Conservation (phyloP, 2,329 filamentous ascomycete species). For the Aureobasidium melanogenum region DNA sequence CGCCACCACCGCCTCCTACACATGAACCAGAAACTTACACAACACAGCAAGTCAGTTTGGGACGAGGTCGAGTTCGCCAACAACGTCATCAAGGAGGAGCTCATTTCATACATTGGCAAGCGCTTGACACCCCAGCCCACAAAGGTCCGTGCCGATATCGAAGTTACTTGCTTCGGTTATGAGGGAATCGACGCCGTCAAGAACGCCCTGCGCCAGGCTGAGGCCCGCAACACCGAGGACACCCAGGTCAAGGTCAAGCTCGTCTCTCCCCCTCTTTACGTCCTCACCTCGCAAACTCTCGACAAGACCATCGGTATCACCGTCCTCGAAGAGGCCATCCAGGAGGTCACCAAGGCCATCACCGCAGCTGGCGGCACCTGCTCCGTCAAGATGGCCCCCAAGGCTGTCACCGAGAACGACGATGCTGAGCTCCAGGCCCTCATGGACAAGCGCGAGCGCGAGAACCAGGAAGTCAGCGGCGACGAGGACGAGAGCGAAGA, state of each 20-base stretch:
- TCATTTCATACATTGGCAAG: conserved; percentile 94
- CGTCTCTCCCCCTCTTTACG: conserved; percentile 94
- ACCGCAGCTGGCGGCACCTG: conserved; percentile 68
- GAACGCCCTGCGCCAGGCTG: conserved; percentile 78
- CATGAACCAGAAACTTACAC: background rate
- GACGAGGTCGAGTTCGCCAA: conserved; percentile 83
- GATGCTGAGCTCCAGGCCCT: conserved; percentile 93
- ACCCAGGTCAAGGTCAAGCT: conserved; percentile 97
- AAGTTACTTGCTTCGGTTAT: conserved; percentile 84
- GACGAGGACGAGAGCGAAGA: conserved; percentile 96
- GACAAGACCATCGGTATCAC: conserved; percentile 85
- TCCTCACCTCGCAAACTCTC: conserved; percentile 88
- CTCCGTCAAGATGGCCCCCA: conserved; percentile 94
- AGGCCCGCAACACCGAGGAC: conserved; percentile 84
- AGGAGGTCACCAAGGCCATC: conserved; percentile 76
- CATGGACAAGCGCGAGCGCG: conserved; percentile 97
- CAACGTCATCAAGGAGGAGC: conserved; percentile 75
- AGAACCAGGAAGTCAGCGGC: conserved; percentile 96
- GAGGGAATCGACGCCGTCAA: conserved; percentile 99
- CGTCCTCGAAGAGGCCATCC: conserved; percentile 79
- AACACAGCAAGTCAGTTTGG: conserved; percentile 81
- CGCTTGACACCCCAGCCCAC: conserved; percentile 95
- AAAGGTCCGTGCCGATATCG: conserved; percentile 95
- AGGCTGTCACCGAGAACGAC: conserved; percentile 97
- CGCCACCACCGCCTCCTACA: background rate